A percentile compares a stretch with the other conserved stretches of the same genome.
Conservation (phyloP, 495 filamentous ascomycete genomes). For the Penicillium antarcticum region DNA sequence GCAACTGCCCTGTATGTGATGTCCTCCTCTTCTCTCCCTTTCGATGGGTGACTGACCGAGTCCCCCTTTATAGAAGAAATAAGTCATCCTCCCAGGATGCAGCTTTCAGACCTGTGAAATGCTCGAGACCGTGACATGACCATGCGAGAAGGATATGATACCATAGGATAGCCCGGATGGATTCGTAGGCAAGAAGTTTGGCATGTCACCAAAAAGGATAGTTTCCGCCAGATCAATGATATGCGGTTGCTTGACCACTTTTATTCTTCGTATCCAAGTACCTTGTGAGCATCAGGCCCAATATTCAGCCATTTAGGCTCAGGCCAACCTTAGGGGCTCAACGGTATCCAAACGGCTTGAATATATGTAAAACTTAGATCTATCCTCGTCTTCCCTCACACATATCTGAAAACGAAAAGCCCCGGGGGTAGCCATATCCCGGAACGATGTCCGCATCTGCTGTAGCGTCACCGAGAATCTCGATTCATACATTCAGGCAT, state of each 20-base stretch:
- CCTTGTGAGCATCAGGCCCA: conserved; percentile 26
- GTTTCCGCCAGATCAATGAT: conserved; percentile 6
- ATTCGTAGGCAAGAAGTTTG: background rate
- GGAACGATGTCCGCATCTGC: no score
- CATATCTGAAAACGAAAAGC: background rate
- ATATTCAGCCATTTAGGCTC: conserved; percentile 11
- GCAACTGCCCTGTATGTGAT: conserved; percentile 43
- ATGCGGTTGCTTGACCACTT: conserved; percentile 13
- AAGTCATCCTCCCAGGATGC: conserved; percentile 13
- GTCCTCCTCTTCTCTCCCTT: background rate
- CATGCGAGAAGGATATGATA: background rate
- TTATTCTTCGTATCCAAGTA: conserved; percentile 23
- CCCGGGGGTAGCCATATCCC: background rate
- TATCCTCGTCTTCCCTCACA: no score
- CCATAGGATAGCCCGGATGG: background rate
- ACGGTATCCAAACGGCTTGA: background rate
- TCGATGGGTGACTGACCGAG: conserved; percentile 10
- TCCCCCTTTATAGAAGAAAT: conserved; percentile 19
- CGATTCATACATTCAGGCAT: conserved; percentile 4
- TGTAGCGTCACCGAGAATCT: background rate
- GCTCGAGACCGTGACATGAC: background rate
- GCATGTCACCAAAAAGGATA: background rate
- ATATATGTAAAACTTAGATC: background rate
- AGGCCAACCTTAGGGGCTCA: conserved; percentile 8
- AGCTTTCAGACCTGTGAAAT: background rate